Conservation (phyloP, 495 filamentous ascomycete genomes). For the Talaromyces ruber region DNA sequence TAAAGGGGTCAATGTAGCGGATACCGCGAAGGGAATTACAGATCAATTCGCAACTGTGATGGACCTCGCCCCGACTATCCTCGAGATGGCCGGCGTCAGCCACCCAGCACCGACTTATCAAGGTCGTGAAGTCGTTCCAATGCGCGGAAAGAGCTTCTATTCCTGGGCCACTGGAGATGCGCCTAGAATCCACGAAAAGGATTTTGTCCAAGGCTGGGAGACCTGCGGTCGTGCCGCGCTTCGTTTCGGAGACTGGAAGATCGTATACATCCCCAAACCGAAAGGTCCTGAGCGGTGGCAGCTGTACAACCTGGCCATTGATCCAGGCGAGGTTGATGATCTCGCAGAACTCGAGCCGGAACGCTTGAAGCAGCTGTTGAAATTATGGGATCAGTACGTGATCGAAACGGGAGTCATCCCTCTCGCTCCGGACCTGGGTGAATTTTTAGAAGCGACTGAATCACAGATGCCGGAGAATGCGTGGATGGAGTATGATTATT, state of each 20-base stretch:
- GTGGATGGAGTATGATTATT: conserved; percentile 65
- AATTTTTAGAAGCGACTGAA: conserved; percentile 48
- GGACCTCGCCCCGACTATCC: conserved; percentile 11
- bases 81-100: conserved; percentile 8
- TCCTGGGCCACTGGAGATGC: conserved; percentile 5
- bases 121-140: conserved; percentile 9
- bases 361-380: conserved; percentile 23
- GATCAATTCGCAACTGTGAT: conserved; percentile 13
- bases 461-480: conserved; percentile 59
- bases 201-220: conserved; percentile 24
- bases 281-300: conserved; percentile 13
- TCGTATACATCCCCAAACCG: conserved; percentile 10
- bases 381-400: conserved; percentile 29
- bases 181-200: conserved; percentile 4
- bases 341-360: conserved; percentile 17
- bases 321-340: conserved; percentile 32
- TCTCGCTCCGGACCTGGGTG: background rate
- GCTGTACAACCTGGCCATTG: conserved; percentile 27
- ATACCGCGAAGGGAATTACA: conserved; percentile 6
- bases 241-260: conserved; percentile 32
- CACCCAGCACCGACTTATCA: conserved; percentile 3
- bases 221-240: conserved; percentile 27
- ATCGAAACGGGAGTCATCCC: conserved; percentile 2
- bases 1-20: background rate
- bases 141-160: conserved; percentile 11